These are phyloP conservation scores for Hortaea werneckii DNA, from an alignment of 2,329 filamentous ascomycete genomes.

Conservation along the genomic window DNA sequence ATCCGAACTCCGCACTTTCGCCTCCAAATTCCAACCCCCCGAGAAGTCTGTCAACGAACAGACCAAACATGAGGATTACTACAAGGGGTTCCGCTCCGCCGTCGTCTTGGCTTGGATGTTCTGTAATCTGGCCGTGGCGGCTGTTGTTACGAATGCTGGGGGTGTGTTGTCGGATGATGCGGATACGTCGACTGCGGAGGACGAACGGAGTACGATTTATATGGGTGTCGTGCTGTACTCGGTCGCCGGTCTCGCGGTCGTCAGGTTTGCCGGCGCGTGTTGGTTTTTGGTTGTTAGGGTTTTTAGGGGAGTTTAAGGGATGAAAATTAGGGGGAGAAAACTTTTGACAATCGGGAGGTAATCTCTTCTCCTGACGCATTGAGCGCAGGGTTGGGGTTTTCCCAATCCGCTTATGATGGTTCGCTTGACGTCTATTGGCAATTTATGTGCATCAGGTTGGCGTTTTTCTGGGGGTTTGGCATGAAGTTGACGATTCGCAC, in stretches of 20 bases:
- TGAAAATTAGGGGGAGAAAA: no score
- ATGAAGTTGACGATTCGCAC: no score
- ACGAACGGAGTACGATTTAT: constrained; percentile 62
- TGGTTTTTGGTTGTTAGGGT: constrained; percentile 88
- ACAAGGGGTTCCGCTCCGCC: constrained; percentile 85
- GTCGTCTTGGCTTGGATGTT: constrained; percentile 96
- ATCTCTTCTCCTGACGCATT: no score
- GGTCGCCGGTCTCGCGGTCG: constrained; percentile 71
- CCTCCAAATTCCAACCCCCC: constrained; percentile 62
- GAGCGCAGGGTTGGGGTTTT: no score
- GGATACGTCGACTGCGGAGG: constrained; percentile 26
- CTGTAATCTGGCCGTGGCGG: constrained; percentile 79
- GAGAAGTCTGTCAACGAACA: constrained; percentile 49
- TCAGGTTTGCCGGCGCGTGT: constrained; percentile 77
- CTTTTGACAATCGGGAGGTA: no score
- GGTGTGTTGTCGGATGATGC: constrained; percentile 51
- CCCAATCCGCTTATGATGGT: no score
- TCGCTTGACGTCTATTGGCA: no score
- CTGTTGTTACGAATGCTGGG: constrained; percentile 75
- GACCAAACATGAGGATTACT: constrained; percentile 95
- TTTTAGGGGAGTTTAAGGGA: constrained; percentile 49
- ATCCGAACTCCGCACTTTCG: constrained; percentile 65
- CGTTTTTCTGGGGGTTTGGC: no score
- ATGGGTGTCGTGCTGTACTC: constrained; percentile 81
- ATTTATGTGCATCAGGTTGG: no score